Base-by-base conservation (phyloP, 441 rosid species). In the Aleurites moluccanus region DNA sequence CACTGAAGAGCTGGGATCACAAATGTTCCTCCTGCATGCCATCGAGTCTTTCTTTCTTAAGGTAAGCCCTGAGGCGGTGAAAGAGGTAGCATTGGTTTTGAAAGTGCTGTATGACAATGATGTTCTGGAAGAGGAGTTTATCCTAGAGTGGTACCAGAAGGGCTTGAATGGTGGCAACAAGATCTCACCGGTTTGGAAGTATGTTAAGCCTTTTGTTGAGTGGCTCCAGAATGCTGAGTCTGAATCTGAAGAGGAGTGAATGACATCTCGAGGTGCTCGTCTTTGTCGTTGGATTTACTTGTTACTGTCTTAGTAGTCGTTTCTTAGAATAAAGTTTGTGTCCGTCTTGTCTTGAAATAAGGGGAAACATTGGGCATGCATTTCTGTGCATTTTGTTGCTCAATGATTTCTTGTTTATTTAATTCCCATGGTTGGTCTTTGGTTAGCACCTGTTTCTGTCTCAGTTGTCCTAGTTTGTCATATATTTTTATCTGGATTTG, bases 181-280 rank as follows among this genome's bases (percentile, higher is more conserved):
- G 67, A 78, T 47, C 79, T 84, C 86, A 1, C 69, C 59, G 44
- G 57, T 92, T 21, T 88, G 90, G 93, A 91, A 94, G 85, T 84
- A 83, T 66, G 80, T 77, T 6, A 81, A 87, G 78, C 99, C 99
- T 18, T 87, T 94, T 55, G 80, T 86, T 0, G 94, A 84, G 83
- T 94, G 98, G 99, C 96, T 94, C 15, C 83, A 89, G 86, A 90
- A 70, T 70, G 99, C 99, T 0, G 98, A 94, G 79, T 94, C 99
- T 0, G 97, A 94, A 73, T 73, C 94, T 0, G 98, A 90, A 70
- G 96, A 86, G 27, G 95, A n/a, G n/a, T n/a, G n/a, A n/a, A n/a
- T n/a, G n/a, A n/a, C 3, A 5, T n/a, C n/a, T n/a, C n/a, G n/a
- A n/a, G n/a, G n/a, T n/a, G n/a, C n/a, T n/a, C n/a, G n/a, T n/a